Base-by-base conservation (phyloP, 257 asterid species). In the Ophiorrhiza pumila region DNA sequence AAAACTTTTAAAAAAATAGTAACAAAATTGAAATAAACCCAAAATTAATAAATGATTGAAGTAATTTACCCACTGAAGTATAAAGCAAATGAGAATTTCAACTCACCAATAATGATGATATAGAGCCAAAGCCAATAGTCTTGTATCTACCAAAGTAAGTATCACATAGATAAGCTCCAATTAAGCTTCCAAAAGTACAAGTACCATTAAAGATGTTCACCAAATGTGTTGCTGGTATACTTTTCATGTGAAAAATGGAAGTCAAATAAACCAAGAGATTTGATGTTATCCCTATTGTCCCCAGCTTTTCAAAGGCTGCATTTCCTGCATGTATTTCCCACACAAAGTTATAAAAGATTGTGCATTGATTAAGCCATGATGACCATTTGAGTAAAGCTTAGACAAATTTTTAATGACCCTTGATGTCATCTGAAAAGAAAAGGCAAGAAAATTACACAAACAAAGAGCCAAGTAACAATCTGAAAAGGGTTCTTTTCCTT, bases 131-230 rank as follows among this genome's bases (percentile, higher is more conserved):
- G 9, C 74, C 85, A 34, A 81, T 72, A 2, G 75, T 68, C 20
- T 53, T 81, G 58, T 71, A 81, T 23, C 85, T 82, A 37, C 85
- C 85, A 6, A 72, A 76, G 43, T 74, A 81, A 12, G 85, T 77
- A 43, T 81, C 85, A 12, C 77, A 81, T 11, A 77, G 43, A 31
- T 77, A 81, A 56, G 82, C 85, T 23, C 85, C 85, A 32, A 81
- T 23, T 72, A 81, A 37, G 14, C 80, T 66, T 3, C 82, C 85
- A 45, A 81, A 74, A 42, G 78, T 81, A 73, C 76, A 70, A 41
- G 80, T 78, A 13, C 82, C 85, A 81, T 68, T 81, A 61, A 81
- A 81, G 65, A 81, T 61, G 50, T 81, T 78, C 60, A 81, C 60
- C 58, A 78, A 31, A 68, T 77, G 78, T 31, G 85, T 81, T 50